These are phyloP conservation scores for Rhynchosporium agropyri DNA, from an alignment of 2,329 filamentous ascomycete genomes.

Conservation along the genomic window DNA sequence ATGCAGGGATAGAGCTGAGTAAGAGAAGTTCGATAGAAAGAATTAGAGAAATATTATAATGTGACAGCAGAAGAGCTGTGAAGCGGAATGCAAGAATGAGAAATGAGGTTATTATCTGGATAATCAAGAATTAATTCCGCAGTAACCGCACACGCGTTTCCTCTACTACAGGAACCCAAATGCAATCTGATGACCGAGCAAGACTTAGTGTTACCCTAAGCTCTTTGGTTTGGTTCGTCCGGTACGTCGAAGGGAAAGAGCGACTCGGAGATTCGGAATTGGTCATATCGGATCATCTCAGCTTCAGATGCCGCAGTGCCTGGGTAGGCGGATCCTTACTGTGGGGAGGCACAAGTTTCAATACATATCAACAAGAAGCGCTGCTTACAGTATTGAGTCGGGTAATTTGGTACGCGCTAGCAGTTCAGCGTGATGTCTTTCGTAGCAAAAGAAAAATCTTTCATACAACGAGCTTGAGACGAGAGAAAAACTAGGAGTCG, in stretches of 20 bases:
- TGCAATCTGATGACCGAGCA: conserved; percentile 12
- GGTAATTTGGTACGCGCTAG: too few relatives aligned
- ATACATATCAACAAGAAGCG: too few relatives aligned
- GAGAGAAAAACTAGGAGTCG: too few relatives aligned
- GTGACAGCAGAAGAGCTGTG: not conserved
- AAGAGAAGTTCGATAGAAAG: not conserved
- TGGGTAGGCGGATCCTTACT: too few relatives aligned
- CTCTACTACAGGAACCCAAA: not conserved
- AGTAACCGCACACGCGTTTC: not conserved
- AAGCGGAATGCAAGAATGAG: not conserved
- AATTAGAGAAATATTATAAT: not conserved
- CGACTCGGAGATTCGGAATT: not conserved
- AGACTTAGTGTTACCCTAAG: conserved; percentile 5
- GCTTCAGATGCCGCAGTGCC: not conserved
- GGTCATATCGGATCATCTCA: not conserved
- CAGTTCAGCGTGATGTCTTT: too few relatives aligned
- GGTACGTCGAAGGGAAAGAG: conserved; percentile 3
- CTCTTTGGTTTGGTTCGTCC: not conserved
- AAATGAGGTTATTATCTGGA: not conserved
- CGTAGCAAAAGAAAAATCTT: too few relatives aligned
- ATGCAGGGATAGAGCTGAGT: not conserved
- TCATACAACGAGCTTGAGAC: too few relatives aligned
- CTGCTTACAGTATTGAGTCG: too few relatives aligned
- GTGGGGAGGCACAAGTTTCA: too few relatives aligned
- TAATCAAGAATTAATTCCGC: not conserved